Conservation (phyloP, 805 yeast species). For the Wickerhamiella dianesei region DNA sequence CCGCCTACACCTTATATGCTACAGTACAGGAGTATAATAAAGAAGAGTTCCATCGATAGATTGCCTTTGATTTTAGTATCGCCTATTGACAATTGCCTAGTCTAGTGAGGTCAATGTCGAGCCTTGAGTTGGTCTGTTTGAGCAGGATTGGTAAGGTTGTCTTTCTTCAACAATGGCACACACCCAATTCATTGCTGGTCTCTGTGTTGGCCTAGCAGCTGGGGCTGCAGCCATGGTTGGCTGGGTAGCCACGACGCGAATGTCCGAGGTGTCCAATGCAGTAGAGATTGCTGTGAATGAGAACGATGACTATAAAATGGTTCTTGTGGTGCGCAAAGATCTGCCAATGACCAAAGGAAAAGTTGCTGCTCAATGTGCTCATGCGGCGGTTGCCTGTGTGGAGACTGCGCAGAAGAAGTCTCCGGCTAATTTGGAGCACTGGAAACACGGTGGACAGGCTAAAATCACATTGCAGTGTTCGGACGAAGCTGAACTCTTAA, state of each 20-base stretch:
- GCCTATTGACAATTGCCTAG: too few relatives aligned
- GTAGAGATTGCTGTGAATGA: neutral
- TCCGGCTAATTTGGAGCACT: slow-evolving; percentile 50
- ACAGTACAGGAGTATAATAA: too few relatives aligned
- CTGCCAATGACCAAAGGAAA: slow-evolving; percentile 89
- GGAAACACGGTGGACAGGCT: slow-evolving; percentile 85
- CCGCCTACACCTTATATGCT: too few relatives aligned
- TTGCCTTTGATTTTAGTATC: too few relatives aligned
- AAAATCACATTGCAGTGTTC: slow-evolving; percentile 63
- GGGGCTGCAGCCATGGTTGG: neutral
- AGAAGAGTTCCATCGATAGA: too few relatives aligned
- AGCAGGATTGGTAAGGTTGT: neutral
- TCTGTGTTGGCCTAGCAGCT: neutral
- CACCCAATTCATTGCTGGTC: neutral
- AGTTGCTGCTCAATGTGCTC: slow-evolving; percentile 94
- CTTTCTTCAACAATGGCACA: too few relatives aligned
- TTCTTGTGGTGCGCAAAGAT: slow-evolving; percentile 76
- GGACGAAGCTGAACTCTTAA: slow-evolving; percentile 55
- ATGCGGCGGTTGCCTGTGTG: slow-evolving; percentile 89
- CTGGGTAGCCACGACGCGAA: neutral
- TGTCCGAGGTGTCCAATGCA: neutral
- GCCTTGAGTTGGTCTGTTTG: too few relatives aligned
- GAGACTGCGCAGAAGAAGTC: slow-evolving; percentile 43
- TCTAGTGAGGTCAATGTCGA: too few relatives aligned
- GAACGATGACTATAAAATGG: slow-evolving; percentile 37